Evolutionary conservation across 176 grass and related monocot species (phyloP), one percentile per base, ranked within the genome.

Genomic region (Hyparrhenia diplandra): DNA sequence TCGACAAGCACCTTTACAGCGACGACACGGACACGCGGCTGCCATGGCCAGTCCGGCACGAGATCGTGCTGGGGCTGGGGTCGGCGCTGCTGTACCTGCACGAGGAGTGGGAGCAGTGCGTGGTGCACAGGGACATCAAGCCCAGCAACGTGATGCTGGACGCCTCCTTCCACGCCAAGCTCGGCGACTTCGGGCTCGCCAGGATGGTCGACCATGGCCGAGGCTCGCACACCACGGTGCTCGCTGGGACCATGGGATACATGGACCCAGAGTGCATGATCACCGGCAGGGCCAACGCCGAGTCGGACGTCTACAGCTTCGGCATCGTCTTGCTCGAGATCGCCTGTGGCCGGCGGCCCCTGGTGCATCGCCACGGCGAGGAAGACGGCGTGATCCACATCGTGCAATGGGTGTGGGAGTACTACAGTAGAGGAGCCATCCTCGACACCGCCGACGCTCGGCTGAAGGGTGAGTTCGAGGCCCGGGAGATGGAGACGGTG

Each of bases 311-410:
- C 8, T 85, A 89, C 59, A 78, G 78, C 37, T 85, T 92, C 21
- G 90, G 86, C 10, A 49, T 92, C 59, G 60, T 89, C 1, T 74
- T 92, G 1, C 65, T 92, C 0, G 86, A 92, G 62, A 74, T 91
- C 52, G 82, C 86, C 37, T 79, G 86, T 0, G 66, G 86, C 6
- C 17, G 58, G 51, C 1, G 40, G 1, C 86, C 89, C 0, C 3
- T 73, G 1, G 57, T 87, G 24, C 1, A 3, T 1, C 16, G 16
- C 18, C 3, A 5, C 20, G n/a, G 5, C 5, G 41, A 66, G 1
- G 80, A 80, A 0, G 20, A 54, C 16, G n/a, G n/a, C n/a, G 2
- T n/a, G 0, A 18, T 73, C 21, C 85, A 77, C 36, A n/a, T 88
- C 0, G 55, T 63, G 8, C 66, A 79, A 1, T 59, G 73, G 64